A percentile compares a stretch with the other conserved stretches of the same genome.
Evolutionary conservation across 2,329 filamentous ascomycete species (phyloP).

Genomic region (Monilinia vaccinii-corymbosi): DNA sequence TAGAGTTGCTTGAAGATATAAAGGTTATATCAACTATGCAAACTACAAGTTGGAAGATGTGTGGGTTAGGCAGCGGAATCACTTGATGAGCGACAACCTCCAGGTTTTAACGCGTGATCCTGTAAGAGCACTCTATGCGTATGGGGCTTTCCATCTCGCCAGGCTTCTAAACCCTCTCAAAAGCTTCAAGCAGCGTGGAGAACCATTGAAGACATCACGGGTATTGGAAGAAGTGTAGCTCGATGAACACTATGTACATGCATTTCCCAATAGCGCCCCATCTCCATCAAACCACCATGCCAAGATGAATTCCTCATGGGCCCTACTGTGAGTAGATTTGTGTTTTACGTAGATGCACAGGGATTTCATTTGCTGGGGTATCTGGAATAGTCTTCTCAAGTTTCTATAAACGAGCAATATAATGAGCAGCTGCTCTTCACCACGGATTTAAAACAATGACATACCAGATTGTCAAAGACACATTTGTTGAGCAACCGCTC

Average conservation of each 20-base stretch:
- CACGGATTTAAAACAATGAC: conserved; percentile 29
- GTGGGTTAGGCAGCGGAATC: too few species aligned
- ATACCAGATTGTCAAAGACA: conserved; percentile 89
- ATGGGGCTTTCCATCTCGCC: too few species aligned
- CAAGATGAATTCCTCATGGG: background rate
- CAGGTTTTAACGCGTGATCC: too few species aligned
- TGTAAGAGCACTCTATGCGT: too few species aligned
- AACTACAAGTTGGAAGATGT: too few species aligned
- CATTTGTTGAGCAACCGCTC: conserved; percentile 93
- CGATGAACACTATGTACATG: conserved; percentile 9
- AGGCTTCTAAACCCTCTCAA: too few species aligned
- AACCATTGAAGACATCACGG: too few species aligned
- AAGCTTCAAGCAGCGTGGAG: too few species aligned
- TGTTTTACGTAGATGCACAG: conserved; percentile 62
- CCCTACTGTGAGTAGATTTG: conserved; percentile 38
- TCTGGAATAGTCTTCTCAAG: conserved; percentile 75
- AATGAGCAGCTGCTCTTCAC: background rate
- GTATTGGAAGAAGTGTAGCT: too few species aligned
- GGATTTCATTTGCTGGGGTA: conserved; percentile 57
- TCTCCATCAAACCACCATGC: background rate
- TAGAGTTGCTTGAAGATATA: too few species aligned
- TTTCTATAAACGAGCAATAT: conserved; percentile 42
- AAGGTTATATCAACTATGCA: too few species aligned
- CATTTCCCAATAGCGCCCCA: background rate
- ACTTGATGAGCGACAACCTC: too few species aligned